Evolutionary conservation across 2,329 filamentous ascomycete genomes (phyloP), one percentile per base, ranked within the genome.

Genomic region (Cryphonectria nitschkei): DNA sequence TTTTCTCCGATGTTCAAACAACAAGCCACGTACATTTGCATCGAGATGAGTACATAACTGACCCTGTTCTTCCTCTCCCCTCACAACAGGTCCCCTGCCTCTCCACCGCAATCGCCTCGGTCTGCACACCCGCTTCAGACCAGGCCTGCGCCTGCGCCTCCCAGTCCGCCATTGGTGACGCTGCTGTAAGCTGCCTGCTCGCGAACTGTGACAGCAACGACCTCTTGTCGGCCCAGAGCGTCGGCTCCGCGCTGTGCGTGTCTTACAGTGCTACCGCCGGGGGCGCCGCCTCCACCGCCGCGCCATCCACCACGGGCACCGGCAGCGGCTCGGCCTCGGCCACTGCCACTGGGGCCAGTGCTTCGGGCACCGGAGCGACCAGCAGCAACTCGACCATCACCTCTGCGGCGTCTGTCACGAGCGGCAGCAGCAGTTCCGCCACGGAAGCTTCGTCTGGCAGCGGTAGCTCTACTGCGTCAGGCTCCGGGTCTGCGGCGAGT

Each of bases 81-180:
- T 61, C 63, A 37, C 29, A 67, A 66, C 70, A 86, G 83, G 76
- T 83, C 54, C 72, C 80, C 68, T 89, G 86, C 80, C 80, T 88
- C 75, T 75, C 79, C 62, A 76, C 79, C 32, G 85, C 85, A 73
- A 81, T 87, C 75, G 77, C 79, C n/a, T 83, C 83, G 29, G 82
- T 83, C 75, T 89, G 87, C 77, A 74, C 71, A 19, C 71, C 82
- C 70, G 70, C 68, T 13, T 81, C 78, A 61, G 85, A 89, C 77
- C 76, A 80, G 60, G 78, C 76, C 66, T 89, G 87, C 82, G 85
- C 86, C 75, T 88, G 87, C 81, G 85, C 79, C 2, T 78, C 75
- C 0, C 74, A 81, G 73, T 43, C 75, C 19, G 74, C 69, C 68
- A 82, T 83, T 70, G 78, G 70, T 70, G 69, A 54, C 63, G 67